Conservation (phyloP, 208 protist genomes). For the Acanthamoeba royreba region DNA sequence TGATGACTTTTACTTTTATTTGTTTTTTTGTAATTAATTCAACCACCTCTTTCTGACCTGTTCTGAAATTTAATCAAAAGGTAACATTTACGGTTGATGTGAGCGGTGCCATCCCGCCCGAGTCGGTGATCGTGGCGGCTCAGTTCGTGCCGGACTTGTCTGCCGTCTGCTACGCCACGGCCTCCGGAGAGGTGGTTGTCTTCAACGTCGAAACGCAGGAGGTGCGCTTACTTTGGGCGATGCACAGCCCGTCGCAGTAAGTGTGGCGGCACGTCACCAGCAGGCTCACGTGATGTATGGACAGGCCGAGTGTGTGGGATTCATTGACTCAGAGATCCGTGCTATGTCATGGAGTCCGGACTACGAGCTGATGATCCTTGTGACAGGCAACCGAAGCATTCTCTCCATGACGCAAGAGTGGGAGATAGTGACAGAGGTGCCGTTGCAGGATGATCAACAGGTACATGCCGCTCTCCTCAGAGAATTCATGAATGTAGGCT, state of each 20-base stretch:
- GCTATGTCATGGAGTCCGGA: conserved; percentile 66
- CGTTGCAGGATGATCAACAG: conserved; percentile 47
- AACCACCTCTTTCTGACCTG: neutral
- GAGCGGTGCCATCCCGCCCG: neutral
- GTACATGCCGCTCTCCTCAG: neutral
- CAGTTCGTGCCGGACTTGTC: conserved; percentile 1
- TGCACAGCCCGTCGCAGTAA: no score
- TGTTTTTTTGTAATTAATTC: neutral
- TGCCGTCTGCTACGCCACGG: neutral
- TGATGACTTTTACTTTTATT: neutral
- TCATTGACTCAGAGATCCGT: conserved; percentile 56
- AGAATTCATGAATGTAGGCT: neutral
- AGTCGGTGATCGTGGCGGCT: neutral
- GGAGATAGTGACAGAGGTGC: conserved; percentile 54
- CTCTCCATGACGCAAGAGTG: conserved; percentile 68
- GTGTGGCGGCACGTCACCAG: no score
- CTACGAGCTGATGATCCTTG: conserved; percentile 57
- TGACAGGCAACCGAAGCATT: conserved; percentile 47
- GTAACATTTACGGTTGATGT: neutral
- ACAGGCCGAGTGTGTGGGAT: conserved; percentile 63
- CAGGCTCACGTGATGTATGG: neutral
- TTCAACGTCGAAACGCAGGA: conserved; percentile 6
- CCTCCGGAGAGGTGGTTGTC: neutral
- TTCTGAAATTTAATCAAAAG: no score
- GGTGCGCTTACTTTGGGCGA: neutral